phyloP scores from a whole-genome alignment of 345 rosid genomes.

The Combretum micranthum region DNA sequence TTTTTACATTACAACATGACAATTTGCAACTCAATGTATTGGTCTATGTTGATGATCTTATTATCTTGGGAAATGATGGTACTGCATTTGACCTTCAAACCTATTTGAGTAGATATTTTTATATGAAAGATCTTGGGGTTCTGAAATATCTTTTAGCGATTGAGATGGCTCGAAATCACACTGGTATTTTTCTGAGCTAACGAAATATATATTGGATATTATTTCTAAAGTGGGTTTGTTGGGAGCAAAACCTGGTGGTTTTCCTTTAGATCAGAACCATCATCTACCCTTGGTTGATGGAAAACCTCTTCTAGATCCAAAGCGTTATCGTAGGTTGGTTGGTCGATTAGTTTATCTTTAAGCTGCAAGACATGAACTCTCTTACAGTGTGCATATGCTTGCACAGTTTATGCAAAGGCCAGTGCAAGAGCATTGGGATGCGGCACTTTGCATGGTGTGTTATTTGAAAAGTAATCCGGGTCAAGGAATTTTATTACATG shows the following conservation, averaged over 20 bases:
- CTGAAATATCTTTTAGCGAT: conserved; percentile 1
- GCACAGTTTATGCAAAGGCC: not conserved
- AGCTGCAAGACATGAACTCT: not conserved
- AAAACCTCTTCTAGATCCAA: not conserved
- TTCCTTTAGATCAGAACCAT: conserved; percentile 9
- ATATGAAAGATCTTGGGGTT: not conserved
- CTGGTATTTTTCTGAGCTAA: conserved; percentile 11
- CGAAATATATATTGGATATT: conserved; percentile 9
- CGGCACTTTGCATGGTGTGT: not conserved
- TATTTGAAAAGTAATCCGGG: not conserved
- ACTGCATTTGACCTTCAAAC: not conserved
- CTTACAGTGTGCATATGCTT: not conserved
- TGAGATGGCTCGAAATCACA: not conserved
- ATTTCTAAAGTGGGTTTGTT: conserved; percentile 6
- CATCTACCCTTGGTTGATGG: not conserved
- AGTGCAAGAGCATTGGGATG: not conserved
- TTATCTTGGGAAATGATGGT: not conserved
- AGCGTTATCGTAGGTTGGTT: not conserved
- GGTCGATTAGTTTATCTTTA: not conserved
- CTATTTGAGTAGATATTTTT: not conserved
- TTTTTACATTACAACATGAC: not conserved
- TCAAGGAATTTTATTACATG: not conserved
- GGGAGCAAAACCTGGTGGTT: not conserved
- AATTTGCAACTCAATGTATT: not conserved
- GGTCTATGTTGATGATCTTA: conserved; percentile 3